Conservation (phyloP, 345 rosid genomes). For the Eucalyptus brandiana region DNA sequence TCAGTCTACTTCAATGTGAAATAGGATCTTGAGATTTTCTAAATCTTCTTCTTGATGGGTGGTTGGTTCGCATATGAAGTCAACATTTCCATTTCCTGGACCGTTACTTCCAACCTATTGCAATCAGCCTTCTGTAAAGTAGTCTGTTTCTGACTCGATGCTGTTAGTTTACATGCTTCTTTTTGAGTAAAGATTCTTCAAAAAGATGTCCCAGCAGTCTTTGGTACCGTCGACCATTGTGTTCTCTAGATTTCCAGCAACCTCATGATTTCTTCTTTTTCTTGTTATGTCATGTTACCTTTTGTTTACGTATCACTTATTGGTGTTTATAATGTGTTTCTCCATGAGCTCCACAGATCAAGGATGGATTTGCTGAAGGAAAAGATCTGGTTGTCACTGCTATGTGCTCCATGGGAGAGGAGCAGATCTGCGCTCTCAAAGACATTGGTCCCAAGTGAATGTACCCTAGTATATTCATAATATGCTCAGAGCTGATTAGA, state of each 20-base stretch:
- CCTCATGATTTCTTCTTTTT: neutral
- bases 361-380: constrained; percentile 34
- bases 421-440: constrained; percentile 35
- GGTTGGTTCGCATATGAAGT: neutral
- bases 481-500: neutral
- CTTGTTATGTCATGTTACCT: neutral
- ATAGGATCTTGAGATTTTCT: neutral
- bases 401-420: constrained; percentile 44
- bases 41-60: neutral
- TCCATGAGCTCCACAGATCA: constrained; percentile 4
- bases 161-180: neutral
- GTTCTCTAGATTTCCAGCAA: neutral
- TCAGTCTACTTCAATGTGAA: neutral
- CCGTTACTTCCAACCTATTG: neutral
- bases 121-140: neutral
- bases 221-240: neutral
- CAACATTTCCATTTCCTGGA: neutral
- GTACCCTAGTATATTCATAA: neutral
- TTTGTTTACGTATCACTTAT: neutral
- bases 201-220: neutral
- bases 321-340: neutral
- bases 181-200: neutral
- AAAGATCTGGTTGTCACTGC: constrained; percentile 32
- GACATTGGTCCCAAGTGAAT: constrained; percentile 30
- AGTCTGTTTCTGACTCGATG: neutral